Base-by-base conservation (phyloP, 116 monocot genomes). In the Trichopus zeylanicus region DNA sequence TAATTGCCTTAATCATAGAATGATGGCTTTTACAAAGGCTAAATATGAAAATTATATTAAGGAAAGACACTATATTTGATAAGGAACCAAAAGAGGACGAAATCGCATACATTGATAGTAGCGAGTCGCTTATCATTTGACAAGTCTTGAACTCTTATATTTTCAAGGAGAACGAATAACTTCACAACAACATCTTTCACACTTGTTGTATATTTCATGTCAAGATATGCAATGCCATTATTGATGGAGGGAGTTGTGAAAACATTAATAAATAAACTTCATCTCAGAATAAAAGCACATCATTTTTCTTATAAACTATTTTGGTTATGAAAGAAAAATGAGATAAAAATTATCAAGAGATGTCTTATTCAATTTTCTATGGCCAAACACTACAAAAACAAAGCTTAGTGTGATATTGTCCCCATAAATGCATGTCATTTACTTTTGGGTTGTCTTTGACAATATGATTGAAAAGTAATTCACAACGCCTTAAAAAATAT, bases 1-100 rank as follows among this genome's bases (percentile, higher is more conserved):
- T n/a, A n/a, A n/a, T n/a, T n/a, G n/a, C n/a, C n/a, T n/a, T n/a
- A n/a, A n/a, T n/a, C n/a, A n/a, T n/a, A n/a, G n/a, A n/a, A n/a
- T n/a, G n/a, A n/a, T 52, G 66, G 71, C 56, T 60, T 62, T 3
- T 70, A 20, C 56, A 70, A 77, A n/a, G n/a, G n/a, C n/a, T n/a
- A n/a, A n/a, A n/a, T n/a, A n/a, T n/a, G n/a, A n/a, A n/a, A n/a
- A n/a, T n/a, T n/a, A n/a, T n/a, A n/a, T n/a, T n/a, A n/a, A n/a
- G n/a, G n/a, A n/a, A n/a, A n/a, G n/a, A n/a, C n/a, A n/a, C n/a
- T n/a, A n/a, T n/a, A n/a, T n/a, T n/a, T n/a, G n/a, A n/a, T n/a
- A n/a, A n/a, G n/a, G n/a, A n/a, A n/a, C n/a, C n/a, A n/a, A n/a
- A n/a, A n/a, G n/a, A n/a, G n/a, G n/a, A n/a, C n/a, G n/a, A n/a